Conservation (phyloP, 805 yeast genomes). For the Metschnikowia arizonensis region DNA sequence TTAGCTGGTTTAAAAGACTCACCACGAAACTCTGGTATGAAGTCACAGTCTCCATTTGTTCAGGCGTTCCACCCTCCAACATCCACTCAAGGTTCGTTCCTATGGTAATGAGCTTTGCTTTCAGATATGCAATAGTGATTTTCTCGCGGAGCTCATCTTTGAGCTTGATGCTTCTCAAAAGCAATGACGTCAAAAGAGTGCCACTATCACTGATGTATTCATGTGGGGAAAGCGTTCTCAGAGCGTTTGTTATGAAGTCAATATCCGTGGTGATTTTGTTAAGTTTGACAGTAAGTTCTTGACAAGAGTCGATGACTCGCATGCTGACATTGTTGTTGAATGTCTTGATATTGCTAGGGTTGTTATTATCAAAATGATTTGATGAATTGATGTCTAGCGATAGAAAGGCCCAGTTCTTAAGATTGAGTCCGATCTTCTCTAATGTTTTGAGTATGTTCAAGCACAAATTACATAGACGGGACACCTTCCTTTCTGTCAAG, state of each 20-base stretch:
- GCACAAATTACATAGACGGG: constrained; percentile 45
- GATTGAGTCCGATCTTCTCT: constrained; percentile 44
- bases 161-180: constrained; percentile 44
- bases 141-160: constrained; percentile 49
- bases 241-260: constrained; percentile 43
- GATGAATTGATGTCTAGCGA: constrained; percentile 48
- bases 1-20: constrained; percentile 54
- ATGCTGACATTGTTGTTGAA: constrained; percentile 54
- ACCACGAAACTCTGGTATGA: constrained; percentile 58
- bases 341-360: constrained; percentile 20
- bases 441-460: constrained; percentile 46
- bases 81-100: constrained; percentile 57
- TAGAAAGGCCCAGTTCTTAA: constrained; percentile 53
- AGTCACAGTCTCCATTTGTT: constrained; percentile 26
- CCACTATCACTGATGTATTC: constrained; percentile 54
- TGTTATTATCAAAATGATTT: constrained; percentile 28
- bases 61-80: constrained; percentile 36
- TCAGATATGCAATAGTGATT: constrained; percentile 56
- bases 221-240: constrained; percentile 37
- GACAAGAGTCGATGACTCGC: constrained; percentile 49
- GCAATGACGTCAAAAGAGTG: constrained; percentile 43
- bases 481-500: constrained; percentile 39
- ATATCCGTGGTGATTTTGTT: constrained; percentile 42
- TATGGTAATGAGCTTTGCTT: constrained; percentile 59
- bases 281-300: constrained; percentile 42